These are phyloP conservation scores for Alternaria brassicicola DNA, from an alignment of 2,329 filamentous ascomycete species.

Conservation along the genomic window DNA sequence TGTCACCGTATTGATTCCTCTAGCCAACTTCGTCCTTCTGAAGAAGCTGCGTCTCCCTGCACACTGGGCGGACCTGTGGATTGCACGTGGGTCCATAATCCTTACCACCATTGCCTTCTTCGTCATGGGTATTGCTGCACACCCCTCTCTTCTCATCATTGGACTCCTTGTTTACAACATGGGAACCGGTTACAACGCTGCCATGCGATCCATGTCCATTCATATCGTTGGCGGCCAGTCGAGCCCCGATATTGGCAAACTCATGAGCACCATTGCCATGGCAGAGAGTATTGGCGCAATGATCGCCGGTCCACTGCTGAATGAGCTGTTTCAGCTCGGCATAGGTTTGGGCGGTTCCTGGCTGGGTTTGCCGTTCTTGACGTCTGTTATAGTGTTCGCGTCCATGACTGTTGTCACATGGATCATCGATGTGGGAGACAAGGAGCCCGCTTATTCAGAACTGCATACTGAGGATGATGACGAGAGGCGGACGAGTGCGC, in stretches of 20 bases:
- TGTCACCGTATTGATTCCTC: constrained; percentile 55
- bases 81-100: constrained; percentile 55
- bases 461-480: constrained; percentile 26
- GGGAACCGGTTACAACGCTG: constrained; percentile 56
- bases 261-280: constrained; percentile 58
- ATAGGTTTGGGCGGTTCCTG: constrained; percentile 54
- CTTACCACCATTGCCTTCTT: constrained; percentile 54
- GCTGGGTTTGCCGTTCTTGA: constrained; percentile 55
- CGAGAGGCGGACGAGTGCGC: constrained; percentile 16
- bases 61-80: constrained; percentile 54
- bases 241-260: constrained; percentile 52
- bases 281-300: constrained; percentile 56
- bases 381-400: constrained; percentile 30
- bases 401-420: constrained; percentile 37
- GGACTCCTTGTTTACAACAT: constrained; percentile 56
- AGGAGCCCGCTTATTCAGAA: constrained; percentile 27
- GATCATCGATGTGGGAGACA: constrained; percentile 33
- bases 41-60: constrained; percentile 45
- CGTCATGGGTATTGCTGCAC: constrained; percentile 54
- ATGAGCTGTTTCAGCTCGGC: constrained; percentile 54
- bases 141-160: constrained; percentile 51
- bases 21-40: constrained; percentile 48
- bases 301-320: constrained; percentile 55
- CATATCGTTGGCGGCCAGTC: constrained; percentile 55
- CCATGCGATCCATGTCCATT: constrained; percentile 56